Evolutionary conservation across 2,329 filamentous ascomycete genomes (phyloP).

Genomic region (Neonectria hederae): DNA sequence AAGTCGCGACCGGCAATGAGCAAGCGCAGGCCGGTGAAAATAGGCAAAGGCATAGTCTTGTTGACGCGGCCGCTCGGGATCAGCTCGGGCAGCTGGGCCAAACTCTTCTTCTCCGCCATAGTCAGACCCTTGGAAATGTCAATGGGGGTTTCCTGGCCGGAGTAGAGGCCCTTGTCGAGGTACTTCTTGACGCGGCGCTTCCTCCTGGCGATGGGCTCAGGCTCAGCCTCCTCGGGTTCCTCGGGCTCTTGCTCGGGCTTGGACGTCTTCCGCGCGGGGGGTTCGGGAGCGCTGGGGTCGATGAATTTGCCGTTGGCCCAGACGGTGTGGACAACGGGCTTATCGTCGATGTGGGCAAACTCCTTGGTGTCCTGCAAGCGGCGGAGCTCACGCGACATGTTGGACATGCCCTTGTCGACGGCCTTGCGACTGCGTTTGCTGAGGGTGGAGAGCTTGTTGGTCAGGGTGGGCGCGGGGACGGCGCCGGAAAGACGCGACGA

Average conservation of each 20-base stretch:
- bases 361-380: conserved; percentile 71
- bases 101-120: conserved; percentile 60
- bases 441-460: conserved; percentile 61
- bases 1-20: conserved; percentile 82
- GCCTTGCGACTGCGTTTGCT: conserved; percentile 69
- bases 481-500: conserved; percentile 52
- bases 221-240: conserved; percentile 42
- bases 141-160: conserved; percentile 74
- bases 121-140: conserved; percentile 61
- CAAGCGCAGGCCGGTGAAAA: conserved; percentile 78
- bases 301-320: conserved; percentile 74
- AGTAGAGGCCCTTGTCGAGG: conserved; percentile 84
- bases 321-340: conserved; percentile 65
- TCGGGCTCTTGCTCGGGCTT: conserved; percentile 40
- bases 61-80: conserved; percentile 59
- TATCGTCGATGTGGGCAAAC: conserved; percentile 66
- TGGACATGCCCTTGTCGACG: conserved; percentile 57
- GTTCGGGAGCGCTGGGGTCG: conserved; percentile 54
- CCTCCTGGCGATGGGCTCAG: conserved; percentile 51
- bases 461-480: conserved; percentile 55
- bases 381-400: conserved; percentile 65
- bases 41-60: conserved; percentile 75
- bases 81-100: conserved; percentile 59
- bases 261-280: conserved; percentile 50
- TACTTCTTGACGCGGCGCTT: conserved; percentile 75